These are phyloP conservation scores for Decorospora gaudefroyi DNA, from an alignment of 2,329 filamentous ascomycete genomes.

Conservation along the genomic window DNA sequence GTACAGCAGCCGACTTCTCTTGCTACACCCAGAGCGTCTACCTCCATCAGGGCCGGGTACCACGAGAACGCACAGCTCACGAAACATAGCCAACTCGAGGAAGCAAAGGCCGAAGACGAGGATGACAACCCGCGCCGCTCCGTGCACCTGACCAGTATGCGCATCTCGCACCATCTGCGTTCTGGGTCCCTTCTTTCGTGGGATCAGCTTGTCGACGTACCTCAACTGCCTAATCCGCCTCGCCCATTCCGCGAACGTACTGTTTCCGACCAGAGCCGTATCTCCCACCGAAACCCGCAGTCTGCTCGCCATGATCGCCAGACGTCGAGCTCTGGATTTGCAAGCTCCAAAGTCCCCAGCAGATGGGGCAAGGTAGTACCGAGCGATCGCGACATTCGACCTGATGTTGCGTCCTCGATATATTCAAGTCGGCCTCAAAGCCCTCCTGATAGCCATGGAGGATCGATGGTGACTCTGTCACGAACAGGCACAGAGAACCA, in stretches of 20 bases:
- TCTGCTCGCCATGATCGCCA: slow-evolving; percentile 33
- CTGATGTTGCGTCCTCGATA: slow-evolving; percentile 45
- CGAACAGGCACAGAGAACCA: slow-evolving; percentile 11
- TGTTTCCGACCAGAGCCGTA: slow-evolving; percentile 28
- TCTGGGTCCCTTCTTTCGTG: slow-evolving; percentile 50
- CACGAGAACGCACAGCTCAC: slow-evolving; percentile 13
- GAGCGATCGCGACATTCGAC: slow-evolving; percentile 14
- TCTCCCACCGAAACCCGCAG: slow-evolving; percentile 15
- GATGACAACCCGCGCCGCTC: slow-evolving; percentile 32
- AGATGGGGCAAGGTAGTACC: slow-evolving; percentile 46
- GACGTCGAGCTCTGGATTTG: slow-evolving; percentile 46
- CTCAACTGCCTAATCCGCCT: slow-evolving; percentile 24
- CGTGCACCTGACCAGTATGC: slow-evolving; percentile 52
- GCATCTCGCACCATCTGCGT: slow-evolving; percentile 53
- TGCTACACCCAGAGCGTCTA: slow-evolving; percentile 22
- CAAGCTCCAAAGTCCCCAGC: slow-evolving; percentile 43
- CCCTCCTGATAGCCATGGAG: slow-evolving; percentile 38
- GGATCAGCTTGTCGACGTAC: slow-evolving; percentile 33
- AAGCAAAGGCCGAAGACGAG: slow-evolving; percentile 5
- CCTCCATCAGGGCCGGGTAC: slow-evolving; percentile 14
- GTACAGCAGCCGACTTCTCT: slow-evolving; percentile 28
- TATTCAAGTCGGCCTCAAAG: slow-evolving; percentile 50
- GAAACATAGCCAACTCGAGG: not conserved
- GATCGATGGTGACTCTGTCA: slow-evolving; percentile 28
- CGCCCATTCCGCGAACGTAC: slow-evolving; percentile 21